Evolutionary conservation across 2,329 filamentous ascomycete species (phyloP).

Genomic region (Fusarium sp.): DNA sequence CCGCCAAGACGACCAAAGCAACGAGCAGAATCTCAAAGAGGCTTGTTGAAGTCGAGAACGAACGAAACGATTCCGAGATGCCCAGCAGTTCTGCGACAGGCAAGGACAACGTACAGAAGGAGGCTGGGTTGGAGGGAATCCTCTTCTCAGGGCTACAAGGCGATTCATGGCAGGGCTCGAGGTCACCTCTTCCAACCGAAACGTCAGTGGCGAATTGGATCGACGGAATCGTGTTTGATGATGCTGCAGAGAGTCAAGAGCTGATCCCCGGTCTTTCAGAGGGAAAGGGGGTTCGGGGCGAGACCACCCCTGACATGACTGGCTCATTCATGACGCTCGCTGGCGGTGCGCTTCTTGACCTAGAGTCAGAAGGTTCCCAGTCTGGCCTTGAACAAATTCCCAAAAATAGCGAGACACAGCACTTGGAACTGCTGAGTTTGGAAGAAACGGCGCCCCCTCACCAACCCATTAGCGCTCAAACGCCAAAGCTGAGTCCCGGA

Average conservation of each 20-base stretch:
- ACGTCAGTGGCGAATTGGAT: conserved; percentile 18
- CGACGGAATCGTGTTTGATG: not conserved
- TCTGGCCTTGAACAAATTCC: not conserved
- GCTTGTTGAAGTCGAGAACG: not conserved
- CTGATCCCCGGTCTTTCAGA: not conserved
- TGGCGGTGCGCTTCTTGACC: not conserved
- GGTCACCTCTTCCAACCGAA: not conserved
- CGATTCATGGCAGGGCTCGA: not conserved
- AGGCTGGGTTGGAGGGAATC: not conserved
- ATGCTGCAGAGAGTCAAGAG: not conserved
- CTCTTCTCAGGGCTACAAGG: not conserved
- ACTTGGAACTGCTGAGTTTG: not conserved
- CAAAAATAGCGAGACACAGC: not conserved
- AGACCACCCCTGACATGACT: not conserved
- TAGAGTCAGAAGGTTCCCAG: not conserved
- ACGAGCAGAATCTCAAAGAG: not conserved
- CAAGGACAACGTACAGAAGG: not conserved
- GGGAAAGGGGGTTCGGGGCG: not conserved
- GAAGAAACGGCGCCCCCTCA: not conserved
- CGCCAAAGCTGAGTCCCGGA: not conserved
- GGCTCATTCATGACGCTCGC: not conserved
- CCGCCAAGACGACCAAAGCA: not conserved
- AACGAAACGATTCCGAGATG: not conserved
- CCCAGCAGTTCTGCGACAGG: not conserved
- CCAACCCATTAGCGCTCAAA: not conserved